Conservation (phyloP, 768 basidiomycete genomes). For the Leccinum barrowsii region DNA sequence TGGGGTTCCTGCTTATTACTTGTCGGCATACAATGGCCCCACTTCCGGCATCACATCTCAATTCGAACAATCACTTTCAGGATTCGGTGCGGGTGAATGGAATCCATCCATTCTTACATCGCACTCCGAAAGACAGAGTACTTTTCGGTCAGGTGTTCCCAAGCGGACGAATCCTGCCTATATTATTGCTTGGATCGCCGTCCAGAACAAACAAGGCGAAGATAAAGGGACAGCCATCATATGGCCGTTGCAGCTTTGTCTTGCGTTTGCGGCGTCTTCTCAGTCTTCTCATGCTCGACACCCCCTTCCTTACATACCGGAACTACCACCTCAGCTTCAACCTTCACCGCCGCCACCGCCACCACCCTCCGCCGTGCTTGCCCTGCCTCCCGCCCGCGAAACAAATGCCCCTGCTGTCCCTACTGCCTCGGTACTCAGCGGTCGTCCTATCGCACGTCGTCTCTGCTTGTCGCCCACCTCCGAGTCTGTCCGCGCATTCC, state of each 20-base stretch:
- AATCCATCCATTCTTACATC: slow-evolving; percentile 6
- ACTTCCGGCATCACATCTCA: slow-evolving; percentile 56
- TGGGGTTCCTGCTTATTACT: slow-evolving; percentile 68
- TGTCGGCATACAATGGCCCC: slow-evolving; percentile 68
- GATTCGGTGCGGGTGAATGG: slow-evolving; percentile 62
- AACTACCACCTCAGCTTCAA: slow-evolving; percentile 61
- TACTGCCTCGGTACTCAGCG: slow-evolving; percentile 9
- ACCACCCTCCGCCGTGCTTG: slow-evolving; percentile 30
- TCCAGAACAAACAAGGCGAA: slow-evolving; percentile 76
- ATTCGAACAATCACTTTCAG: slow-evolving; percentile 60
- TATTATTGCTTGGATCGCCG: slow-evolving; percentile 69
- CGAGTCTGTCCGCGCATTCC: slow-evolving; percentile 42
- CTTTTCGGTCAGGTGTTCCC: slow-evolving; percentile 17
- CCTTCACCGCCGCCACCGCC: slow-evolving; percentile 43
- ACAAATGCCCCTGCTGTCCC: background rate
- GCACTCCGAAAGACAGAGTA: slow-evolving; percentile 21
- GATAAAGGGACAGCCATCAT: slow-evolving; percentile 75
- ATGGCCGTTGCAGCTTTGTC: slow-evolving; percentile 65
- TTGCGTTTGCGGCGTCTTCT: slow-evolving; percentile 38
- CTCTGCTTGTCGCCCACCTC: slow-evolving; percentile 34
- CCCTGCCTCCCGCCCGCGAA: slow-evolving; percentile 19
- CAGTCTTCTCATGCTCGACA: slow-evolving; percentile 36
- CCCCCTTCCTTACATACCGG: slow-evolving; percentile 55
- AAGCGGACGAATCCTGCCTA: slow-evolving; percentile 34
- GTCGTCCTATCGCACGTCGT: slow-evolving; percentile 33